These are phyloP conservation scores for Arthroderma sp. DNA, from an alignment of 2,329 filamentous ascomycete species.

Conservation along the genomic window DNA sequence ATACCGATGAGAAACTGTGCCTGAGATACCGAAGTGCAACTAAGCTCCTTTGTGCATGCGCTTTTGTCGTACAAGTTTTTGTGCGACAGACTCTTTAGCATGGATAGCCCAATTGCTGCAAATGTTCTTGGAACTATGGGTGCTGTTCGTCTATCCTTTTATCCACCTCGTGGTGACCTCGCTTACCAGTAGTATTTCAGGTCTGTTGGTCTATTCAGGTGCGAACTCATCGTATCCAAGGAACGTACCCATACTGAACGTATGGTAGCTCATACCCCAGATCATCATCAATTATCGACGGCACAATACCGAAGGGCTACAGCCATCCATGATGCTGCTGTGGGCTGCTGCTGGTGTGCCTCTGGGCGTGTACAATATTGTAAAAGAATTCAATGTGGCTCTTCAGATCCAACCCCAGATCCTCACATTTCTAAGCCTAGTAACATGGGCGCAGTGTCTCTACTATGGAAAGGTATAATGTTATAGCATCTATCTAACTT, in stretches of 20 bases:
- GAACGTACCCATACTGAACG: not conserved
- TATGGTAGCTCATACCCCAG: slow-evolving; percentile 30
- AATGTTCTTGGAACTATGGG: slow-evolving; percentile 30
- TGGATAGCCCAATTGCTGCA: slow-evolving; percentile 22
- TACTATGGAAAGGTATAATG: slow-evolving; percentile 25
- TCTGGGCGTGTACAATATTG: not conserved
- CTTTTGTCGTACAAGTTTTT: no score
- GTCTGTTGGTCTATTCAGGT: not conserved
- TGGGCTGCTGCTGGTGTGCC: slow-evolving; percentile 35
- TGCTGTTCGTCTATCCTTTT: slow-evolving; percentile 15
- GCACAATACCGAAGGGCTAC: slow-evolving; percentile 50
- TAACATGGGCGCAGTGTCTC: slow-evolving; percentile 41
- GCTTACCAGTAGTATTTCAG: not conserved
- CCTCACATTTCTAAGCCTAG: slow-evolving; percentile 36
- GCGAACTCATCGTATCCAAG: not conserved
- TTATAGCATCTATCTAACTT: not conserved
- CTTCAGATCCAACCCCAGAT: slow-evolving; percentile 43
- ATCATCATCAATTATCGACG: slow-evolving; percentile 51
- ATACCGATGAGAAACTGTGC: no score
- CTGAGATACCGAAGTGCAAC: no score
- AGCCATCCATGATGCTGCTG: slow-evolving; percentile 48
- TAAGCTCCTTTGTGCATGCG: no score
- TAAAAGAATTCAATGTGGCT: slow-evolving; percentile 42
- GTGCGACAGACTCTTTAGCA: not conserved
- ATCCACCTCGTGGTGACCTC: no score